These are phyloP conservation scores for Haematococcus lacustris DNA, from an alignment of 139 green algal genomes.

Conservation along the genomic window DNA sequence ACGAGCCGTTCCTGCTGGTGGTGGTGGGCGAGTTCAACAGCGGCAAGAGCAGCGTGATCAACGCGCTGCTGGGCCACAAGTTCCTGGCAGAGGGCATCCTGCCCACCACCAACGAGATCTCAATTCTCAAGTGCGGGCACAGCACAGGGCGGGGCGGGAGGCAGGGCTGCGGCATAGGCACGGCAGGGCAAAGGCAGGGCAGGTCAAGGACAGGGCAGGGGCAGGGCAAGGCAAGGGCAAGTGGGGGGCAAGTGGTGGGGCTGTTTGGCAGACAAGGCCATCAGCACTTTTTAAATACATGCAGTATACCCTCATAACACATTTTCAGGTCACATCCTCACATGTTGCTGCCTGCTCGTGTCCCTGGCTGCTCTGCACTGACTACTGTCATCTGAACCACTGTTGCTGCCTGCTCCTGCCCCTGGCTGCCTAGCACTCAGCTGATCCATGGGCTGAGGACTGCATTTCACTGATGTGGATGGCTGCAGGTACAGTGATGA, in stretches of 20 bases:
- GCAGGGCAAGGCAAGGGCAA: too few relatives aligned
- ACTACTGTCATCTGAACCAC: not conserved
- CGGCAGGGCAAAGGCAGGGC: too few relatives aligned
- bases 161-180: not conserved
- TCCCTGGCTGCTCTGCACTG: not conserved
- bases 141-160: too few relatives aligned
- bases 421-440: too few relatives aligned
- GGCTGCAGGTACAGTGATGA: slow-evolving; percentile 25
- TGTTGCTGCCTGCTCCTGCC: not conserved
- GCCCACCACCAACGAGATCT: slow-evolving; percentile 98
- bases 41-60: slow-evolving; percentile 70
- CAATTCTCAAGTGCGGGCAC: slow-evolving; percentile 70
- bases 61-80: slow-evolving; percentile 76
- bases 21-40: slow-evolving; percentile 95
- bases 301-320: too few relatives aligned
- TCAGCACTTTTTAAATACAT: not conserved
- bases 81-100: slow-evolving; percentile 89
- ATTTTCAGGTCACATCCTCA: too few relatives aligned
- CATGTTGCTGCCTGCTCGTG: not conserved
- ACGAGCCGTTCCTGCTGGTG: slow-evolving; percentile 92
- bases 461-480: too few relatives aligned
- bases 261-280: too few relatives aligned
- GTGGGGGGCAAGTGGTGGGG: too few relatives aligned
- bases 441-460: too few relatives aligned
- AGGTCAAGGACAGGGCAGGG: too few relatives aligned